phyloP scores from a whole-genome alignment of 1,284 basidiomycete species.

The Tilletiaria anomala region DNA sequence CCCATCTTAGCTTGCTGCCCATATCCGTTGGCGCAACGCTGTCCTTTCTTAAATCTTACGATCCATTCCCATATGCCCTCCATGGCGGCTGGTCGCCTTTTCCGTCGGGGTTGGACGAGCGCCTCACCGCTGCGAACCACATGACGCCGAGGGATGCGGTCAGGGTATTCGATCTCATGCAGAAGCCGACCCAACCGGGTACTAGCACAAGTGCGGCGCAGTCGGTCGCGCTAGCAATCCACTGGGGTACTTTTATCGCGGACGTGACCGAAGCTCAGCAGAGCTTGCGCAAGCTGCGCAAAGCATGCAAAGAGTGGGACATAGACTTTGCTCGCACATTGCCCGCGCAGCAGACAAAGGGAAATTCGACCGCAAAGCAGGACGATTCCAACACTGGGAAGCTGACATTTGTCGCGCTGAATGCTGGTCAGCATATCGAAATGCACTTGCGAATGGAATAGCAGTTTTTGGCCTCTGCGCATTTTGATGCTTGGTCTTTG shows the following conservation, averaged over 20 bases:
- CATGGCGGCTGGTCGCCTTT: slow-evolving; percentile 18
- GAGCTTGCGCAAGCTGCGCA: background rate
- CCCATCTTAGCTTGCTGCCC: slow-evolving; percentile 25
- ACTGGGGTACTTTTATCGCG: slow-evolving; percentile 20
- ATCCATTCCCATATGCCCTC: slow-evolving; percentile 24
- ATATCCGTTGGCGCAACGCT: slow-evolving; percentile 35
- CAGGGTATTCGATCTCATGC: slow-evolving; percentile 15
- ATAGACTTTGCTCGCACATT: background rate
- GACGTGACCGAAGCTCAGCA: slow-evolving; percentile 6
- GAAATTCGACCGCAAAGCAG: too few species aligned
- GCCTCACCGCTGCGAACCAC: slow-evolving; percentile 30
- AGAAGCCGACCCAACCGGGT: background rate
- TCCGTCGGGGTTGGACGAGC: slow-evolving; percentile 15
- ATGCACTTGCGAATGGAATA: background rate
- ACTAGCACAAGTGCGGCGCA: background rate
- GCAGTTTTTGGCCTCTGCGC: too few species aligned
- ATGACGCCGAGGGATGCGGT: slow-evolving; percentile 32
- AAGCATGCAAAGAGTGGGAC: background rate
- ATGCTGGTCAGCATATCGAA: background rate
- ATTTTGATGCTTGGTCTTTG: too few species aligned
- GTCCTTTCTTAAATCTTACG: slow-evolving; percentile 26
- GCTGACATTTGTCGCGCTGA: background rate
- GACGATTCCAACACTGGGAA: background rate
- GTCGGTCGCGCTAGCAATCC: slow-evolving; percentile 12
- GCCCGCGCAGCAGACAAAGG: too few species aligned